Conservation (phyloP, 2,329 filamentous ascomycete species). For the Epichloe festucae region DNA sequence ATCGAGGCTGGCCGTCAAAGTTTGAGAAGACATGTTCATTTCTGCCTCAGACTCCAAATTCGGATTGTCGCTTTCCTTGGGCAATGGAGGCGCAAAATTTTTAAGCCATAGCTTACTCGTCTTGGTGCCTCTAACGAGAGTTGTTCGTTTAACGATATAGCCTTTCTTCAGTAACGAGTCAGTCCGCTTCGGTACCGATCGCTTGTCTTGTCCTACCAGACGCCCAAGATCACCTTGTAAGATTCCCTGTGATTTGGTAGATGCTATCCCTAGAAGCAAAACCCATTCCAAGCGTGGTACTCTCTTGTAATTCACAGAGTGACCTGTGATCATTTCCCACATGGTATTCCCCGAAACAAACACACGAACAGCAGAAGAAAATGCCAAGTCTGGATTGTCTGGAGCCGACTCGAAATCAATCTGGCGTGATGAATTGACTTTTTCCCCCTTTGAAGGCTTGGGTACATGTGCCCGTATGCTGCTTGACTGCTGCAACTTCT, state of each 20-base stretch:
- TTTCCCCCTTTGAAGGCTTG: not conserved
- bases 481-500: conserved; percentile 13
- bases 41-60: conserved; percentile 15
- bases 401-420: not conserved
- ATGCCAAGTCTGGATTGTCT: not conserved
- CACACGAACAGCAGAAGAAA: conserved; percentile 16
- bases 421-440: not conserved
- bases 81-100: conserved; percentile 36
- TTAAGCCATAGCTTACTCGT: conserved; percentile 51
- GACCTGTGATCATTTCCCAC: conserved; percentile 47
- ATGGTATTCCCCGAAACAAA: conserved; percentile 41
- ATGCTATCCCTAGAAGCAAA: conserved; percentile 44
- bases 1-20: conserved; percentile 32
- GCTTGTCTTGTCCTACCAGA: conserved; percentile 48
- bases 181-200: conserved; percentile 48
- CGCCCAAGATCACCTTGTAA: conserved; percentile 47
- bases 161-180: conserved; percentile 46
- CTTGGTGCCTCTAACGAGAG: conserved; percentile 44
- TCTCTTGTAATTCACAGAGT: conserved; percentile 44
- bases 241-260: conserved; percentile 39
- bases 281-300: conserved; percentile 47
- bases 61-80: conserved; percentile 18
- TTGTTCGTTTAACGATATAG: conserved; percentile 48
- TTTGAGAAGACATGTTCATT: conserved; percentile 26
- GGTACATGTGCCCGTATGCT: not conserved